phyloP scores from a whole-genome alignment of 371 early-diverging fungal species.

The Zancudomyces culisetae region DNA sequence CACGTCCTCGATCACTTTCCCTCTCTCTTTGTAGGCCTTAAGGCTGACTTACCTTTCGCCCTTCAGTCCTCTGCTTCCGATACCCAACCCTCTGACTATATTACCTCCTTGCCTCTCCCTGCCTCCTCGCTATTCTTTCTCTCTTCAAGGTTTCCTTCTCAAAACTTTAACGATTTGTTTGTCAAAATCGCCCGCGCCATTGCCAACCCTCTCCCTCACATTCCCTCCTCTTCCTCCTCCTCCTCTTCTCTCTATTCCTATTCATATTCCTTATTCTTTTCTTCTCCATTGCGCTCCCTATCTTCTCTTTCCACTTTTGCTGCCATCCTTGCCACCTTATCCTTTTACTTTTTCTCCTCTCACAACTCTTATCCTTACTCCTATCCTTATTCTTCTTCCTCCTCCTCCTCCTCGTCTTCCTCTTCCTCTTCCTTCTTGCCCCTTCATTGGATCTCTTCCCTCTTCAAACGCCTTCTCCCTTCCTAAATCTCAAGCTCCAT shows the following conservation, averaged over 20 bases:
- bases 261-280: neutral
- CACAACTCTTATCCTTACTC: neutral
- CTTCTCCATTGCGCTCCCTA: neutral
- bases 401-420: neutral
- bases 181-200: no score
- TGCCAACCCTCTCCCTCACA: neutral
- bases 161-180: no score
- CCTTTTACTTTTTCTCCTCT: neutral
- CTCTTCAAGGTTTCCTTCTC: neutral
- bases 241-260: neutral
- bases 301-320: neutral
- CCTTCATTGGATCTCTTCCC: no score
- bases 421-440: neutral
- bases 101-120: neutral
- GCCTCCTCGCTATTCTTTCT: neutral
- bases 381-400: neutral
- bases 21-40: slow-evolving; percentile 78
- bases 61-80: neutral
- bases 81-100: neutral
- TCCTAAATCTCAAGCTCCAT: no score
- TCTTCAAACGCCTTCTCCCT: no score
- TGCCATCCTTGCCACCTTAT: neutral
- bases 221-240: neutral
- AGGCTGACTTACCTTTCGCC: slow-evolving; percentile 72
- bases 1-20: slow-evolving; percentile 70